Evolutionary conservation across 2,329 filamentous ascomycete genomes (phyloP), one percentile per base, ranked within the genome.

Genomic region (Claviceps arundinis): DNA sequence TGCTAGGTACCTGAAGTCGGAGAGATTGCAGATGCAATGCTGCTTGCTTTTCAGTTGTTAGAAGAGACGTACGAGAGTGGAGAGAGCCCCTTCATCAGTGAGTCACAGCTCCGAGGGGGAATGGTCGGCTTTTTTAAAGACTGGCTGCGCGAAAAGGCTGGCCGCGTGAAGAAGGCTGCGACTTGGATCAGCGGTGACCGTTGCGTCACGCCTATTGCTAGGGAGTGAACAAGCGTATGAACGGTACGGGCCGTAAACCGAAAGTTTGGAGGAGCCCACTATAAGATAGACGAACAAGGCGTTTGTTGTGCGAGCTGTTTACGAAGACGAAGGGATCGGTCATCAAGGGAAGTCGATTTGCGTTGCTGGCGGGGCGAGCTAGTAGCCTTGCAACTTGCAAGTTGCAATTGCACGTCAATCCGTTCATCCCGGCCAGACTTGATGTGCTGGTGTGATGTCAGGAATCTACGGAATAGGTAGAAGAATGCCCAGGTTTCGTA

Each of bases 231-330:
- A 9, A 30, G 26, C 26, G 26, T 30, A 30, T 30, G 26, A 34
- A 34, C 44, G 51, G 51, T 50, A 52, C 41, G 51, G 41, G 51
- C 51, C 47, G 51, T 7, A 17, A 50, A 40, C 19, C 5, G 30
- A 14, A 47, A 44, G 13, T 5, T 19, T 47, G 22, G 37, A 46
- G 14, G 34, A 43, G 24, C 41, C 22, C 42, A 47, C 45, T 26
- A 16, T n/a, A 30, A 37, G 24, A 11, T 26, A 40, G 19, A 45
- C 22, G 7, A 14, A 47, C 17, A 22, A 50, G 51, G 42, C 22
- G 41, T 50, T 38, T 40, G 47, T 5, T 37, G 34, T 17, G 8
- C 16, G 37, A 22, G 14, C 16, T 47, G 24, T 13, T 50, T 40
- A 42, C 41, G 41, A 40, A 38, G 30, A 47, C 41, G 22, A 30